These are phyloP conservation scores for Vanderwaltozyma yarrowii DNA, from an alignment of 805 yeast species.

Conservation along the genomic window DNA sequence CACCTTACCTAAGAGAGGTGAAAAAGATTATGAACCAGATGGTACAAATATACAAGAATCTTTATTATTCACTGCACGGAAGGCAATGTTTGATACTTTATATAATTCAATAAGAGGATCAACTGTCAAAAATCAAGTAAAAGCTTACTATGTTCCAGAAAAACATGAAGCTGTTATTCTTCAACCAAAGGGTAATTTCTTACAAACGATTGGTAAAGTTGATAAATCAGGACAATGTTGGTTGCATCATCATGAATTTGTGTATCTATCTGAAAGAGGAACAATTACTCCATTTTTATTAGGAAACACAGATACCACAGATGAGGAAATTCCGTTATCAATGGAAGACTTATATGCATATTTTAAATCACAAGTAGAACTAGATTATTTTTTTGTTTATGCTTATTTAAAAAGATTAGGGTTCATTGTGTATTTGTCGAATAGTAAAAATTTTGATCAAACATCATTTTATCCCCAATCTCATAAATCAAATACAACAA, in stretches of 20 bases:
- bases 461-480: slow-evolving; percentile 11
- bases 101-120: slow-evolving; percentile 37
- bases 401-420: slow-evolving; percentile 71
- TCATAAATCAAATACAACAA: too few relatives aligned
- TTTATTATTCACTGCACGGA: slow-evolving; percentile 42
- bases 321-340: slow-evolving; percentile 34
- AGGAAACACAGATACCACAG: slow-evolving; percentile 5
- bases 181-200: slow-evolving; percentile 60
- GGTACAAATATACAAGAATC: slow-evolving; percentile 46
- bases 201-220: slow-evolving; percentile 60
- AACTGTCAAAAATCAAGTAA: slow-evolving; percentile 37
- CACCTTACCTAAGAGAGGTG: slow-evolving; percentile 58
- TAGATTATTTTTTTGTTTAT: slow-evolving; percentile 57
- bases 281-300: slow-evolving; percentile 35
- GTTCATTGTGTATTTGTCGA: slow-evolving; percentile 42
- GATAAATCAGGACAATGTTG: slow-evolving; percentile 39
- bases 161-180: slow-evolving; percentile 30
- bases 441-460: neutral
- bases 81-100: slow-evolving; percentile 66
- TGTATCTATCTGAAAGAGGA: slow-evolving; percentile 79
- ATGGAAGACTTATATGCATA: slow-evolving; percentile 55
- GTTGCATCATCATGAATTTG: slow-evolving; percentile 56
- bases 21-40: slow-evolving; percentile 79
- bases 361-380: slow-evolving; percentile 31
- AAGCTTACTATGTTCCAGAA: slow-evolving; percentile 38